Base-by-base conservation (phyloP, 1,284 basidiomycete species). In the Schizopora paradoxa region DNA sequence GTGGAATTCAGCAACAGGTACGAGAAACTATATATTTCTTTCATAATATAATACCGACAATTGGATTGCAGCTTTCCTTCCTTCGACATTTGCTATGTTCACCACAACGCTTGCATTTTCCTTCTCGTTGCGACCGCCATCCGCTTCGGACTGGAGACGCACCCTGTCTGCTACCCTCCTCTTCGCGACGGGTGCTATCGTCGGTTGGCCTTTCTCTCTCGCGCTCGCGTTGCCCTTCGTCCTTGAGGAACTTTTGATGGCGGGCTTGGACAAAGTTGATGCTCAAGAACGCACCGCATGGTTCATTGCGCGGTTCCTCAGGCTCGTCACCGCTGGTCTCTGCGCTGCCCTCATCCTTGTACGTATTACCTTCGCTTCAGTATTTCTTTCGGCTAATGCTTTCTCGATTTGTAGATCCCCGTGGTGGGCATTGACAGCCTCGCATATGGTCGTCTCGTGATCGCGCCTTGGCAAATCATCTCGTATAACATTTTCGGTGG, bases 151-250 rank as follows among this genome's bases (percentile, higher is more conserved):
- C 61, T 58, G 61, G 51, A 66, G 66, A 43, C 72, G 87, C 46
- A 82, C 82, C 2, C 63, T 82, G 11, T 63, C 72, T 13, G 78
- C 88, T 0, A 88, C 86, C 0, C 50, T 87, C 22, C 67, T 74
- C 32, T 91, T 94, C 59, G 91, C 90, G 1, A 62, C 82, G 2
- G 94, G 91, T 3, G 91, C 85, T 2, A 79, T 99, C 39, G 74
- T 95, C 27, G 96, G 95, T 13, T 99, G 96, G 96, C 96, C 96
- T 1, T 99, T 98, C 62, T 77, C 89, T 7, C 73, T 93, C 2
- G 81, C 90, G 0, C 72, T 98, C 4, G 80, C 90, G 0, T 63
- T 95, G 10, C 96, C 96, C 0, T 96, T 95, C 57, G 81, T 96
- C 2, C 61, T 91, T 46, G 96, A 99, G 62, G 91, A 98, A 63